These are phyloP conservation scores for Puccinia brachypodii DNA, from an alignment of 1,284 basidiomycete species.

Conservation along the genomic window DNA sequence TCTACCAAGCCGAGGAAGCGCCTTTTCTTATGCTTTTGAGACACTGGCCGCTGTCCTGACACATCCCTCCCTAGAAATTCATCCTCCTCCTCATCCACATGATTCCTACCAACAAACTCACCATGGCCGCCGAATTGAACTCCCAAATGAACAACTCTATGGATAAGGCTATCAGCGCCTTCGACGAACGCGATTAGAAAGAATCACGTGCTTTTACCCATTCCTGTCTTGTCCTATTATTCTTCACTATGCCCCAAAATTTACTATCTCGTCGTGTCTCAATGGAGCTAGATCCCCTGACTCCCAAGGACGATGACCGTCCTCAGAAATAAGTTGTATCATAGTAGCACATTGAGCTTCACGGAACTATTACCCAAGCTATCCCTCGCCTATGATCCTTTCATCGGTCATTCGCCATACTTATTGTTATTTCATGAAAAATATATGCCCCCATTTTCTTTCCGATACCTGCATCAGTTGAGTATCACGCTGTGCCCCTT, in stretches of 20 bases:
- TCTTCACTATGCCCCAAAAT: neutral
- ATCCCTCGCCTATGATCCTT: too few relatives aligned
- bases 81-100: conserved; percentile 20
- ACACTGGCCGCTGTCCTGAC: neutral
- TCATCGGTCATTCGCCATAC: too few relatives aligned
- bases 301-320: neutral
- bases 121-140: neutral
- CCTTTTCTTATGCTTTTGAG: neutral
- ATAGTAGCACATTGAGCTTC: neutral
- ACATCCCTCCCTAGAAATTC: neutral
- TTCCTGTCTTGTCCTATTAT: neutral
- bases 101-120: conserved; percentile 17
- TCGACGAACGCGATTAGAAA: neutral
- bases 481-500: too few relatives aligned
- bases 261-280: neutral
- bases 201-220: neutral
- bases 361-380: neutral
- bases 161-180: conserved; percentile 4
- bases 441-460: too few relatives aligned
- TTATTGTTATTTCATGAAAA: too few relatives aligned
- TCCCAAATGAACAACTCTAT: conserved; percentile 14
- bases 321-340: neutral
- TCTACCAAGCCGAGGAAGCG: too few relatives aligned
- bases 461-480: too few relatives aligned
- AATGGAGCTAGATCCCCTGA: neutral